Base-by-base conservation (phyloP, 176 grass and related monocot genomes). In the Paspalum notatum region DNA sequence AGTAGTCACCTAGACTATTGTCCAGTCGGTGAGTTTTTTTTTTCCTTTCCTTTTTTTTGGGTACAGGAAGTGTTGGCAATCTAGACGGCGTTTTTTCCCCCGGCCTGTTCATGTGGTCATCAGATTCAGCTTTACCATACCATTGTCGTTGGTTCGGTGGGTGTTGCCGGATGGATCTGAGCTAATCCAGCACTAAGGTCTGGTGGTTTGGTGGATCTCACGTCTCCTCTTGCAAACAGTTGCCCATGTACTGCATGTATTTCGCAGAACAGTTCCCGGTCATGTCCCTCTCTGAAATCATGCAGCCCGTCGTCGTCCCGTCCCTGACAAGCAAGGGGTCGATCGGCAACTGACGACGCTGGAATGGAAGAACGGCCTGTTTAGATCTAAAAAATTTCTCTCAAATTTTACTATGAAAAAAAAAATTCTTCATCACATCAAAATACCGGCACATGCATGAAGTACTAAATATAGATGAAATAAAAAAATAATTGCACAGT, bases 111-210 rank as follows among this genome's bases (percentile, higher is more conserved):
- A 32, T 55, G 21, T 48, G 39, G 60, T 50, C 44, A 56, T 50
- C 44, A 56, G 58, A n/a, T 42, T 67, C 40, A 59, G 45, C 80
- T 64, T 55, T 66, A 25, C 32, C 51, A 51, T 66, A 25, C 32
- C 51, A 51, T 65, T 84, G 70, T 54, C 59, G 47, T 42, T 68
- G 52, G 62, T 68, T 61, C 63, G 52, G 25, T 14, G 76, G 32
- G 32, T 32, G 81, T 80, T 44, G 81, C 84, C 84, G 81, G 76
- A 84, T 89, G 81, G 76, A 84, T 89, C 87, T 89, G 76, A 84
- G 83, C 76, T 46, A 84, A 80, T 79, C 70, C 87, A 39, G 61
- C 61, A 50, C 10, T 64, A 24, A 16, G 66, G 66, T 47, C 22
- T 70, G 32, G 67, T 70, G 32, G 67, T 66, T 79, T 45, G 75